A percentile compares a stretch with the other conserved stretches of the same genome.
phyloP scores from a whole-genome alignment of 2,329 filamentous ascomycete species.

The Periconia digitata region DNA sequence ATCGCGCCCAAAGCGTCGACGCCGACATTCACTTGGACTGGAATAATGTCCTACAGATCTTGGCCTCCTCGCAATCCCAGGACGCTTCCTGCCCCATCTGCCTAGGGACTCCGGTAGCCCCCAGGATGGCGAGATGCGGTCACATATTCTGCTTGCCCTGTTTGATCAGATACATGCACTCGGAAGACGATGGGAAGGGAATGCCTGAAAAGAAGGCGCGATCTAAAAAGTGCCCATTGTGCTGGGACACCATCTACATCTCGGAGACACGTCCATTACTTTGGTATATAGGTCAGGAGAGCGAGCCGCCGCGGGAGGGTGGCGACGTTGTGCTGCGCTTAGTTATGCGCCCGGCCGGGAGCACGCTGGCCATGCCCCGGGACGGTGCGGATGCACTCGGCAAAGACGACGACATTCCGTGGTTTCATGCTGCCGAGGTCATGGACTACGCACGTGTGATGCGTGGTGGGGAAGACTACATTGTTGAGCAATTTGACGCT shows the following conservation, averaged over 20 bases:
- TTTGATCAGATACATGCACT: conserved; percentile 93
- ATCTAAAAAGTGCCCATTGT: conserved; percentile 96
- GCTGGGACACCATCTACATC: conserved; percentile 90
- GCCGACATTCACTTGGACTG: conserved; percentile 90
- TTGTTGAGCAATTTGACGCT: conserved; percentile 75
- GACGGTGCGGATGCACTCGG: conserved; percentile 74
- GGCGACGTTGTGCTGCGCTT: conserved; percentile 87
- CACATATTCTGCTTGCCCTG: conserved; percentile 97
- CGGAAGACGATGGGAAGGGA: conserved; percentile 64
- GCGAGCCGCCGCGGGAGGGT: conserved; percentile 75
- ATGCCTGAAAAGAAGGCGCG: conserved; percentile 67
- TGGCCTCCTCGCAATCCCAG: conserved; percentile 89
- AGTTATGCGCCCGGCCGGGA: conserved; percentile 77
- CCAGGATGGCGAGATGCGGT: conserved; percentile 94
- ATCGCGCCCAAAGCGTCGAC: conserved; percentile 77
- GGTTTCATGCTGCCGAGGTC: conserved; percentile 92
- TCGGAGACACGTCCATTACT: conserved; percentile 85
- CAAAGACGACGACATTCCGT: conserved; percentile 78
- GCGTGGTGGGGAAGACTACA: conserved; percentile 89
- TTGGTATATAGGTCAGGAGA: conserved; percentile 89
- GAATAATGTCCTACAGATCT: conserved; percentile 85
- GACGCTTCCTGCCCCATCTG: conserved; percentile 91
- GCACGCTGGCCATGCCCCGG: conserved; percentile 82
- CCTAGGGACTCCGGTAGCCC: conserved; percentile 86
- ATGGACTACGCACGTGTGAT: conserved; percentile 94